Evolutionary conservation across 1,284 basidiomycete species (phyloP).

Genomic region (Naganishia cerealis): DNA sequence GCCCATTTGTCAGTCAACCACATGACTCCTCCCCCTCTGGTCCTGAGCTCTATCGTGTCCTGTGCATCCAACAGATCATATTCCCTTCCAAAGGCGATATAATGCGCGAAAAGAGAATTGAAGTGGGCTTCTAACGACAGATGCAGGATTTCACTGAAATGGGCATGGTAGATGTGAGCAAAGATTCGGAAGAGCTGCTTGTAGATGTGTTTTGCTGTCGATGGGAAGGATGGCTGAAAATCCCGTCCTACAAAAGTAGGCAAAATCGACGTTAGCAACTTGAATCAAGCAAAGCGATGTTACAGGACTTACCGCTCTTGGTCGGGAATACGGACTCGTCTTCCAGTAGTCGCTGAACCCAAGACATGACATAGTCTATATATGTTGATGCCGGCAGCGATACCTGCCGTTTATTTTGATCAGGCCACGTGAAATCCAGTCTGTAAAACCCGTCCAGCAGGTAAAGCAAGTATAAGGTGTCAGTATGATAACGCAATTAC

Average conservation of each 20-base stretch:
- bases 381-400: conserved; percentile 93
- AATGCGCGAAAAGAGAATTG: conserved; percentile 97
- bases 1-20: conserved; percentile 86
- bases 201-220: conserved; percentile 93
- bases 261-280: background rate
- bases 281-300: background rate
- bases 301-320: conserved; percentile 69
- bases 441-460: conserved; percentile 55
- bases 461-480: background rate
- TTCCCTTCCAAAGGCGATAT: conserved; percentile 77
- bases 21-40: conserved; percentile 63
- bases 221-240: conserved; percentile 84
- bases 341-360: conserved; percentile 90
- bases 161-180: conserved; percentile 95
- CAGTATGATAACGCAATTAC: background rate
- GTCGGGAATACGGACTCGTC: conserved; percentile 94
- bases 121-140: conserved; percentile 93
- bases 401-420: conserved; percentile 88
- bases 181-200: conserved; percentile 94
- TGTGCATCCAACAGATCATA: conserved; percentile 74
- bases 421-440: conserved; percentile 97
- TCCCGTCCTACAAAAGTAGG: conserved; percentile 66
- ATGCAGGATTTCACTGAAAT: conserved; percentile 86
- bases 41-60: conserved; percentile 71
- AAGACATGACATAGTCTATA: conserved; percentile 98